These are phyloP conservation scores for Apophysomyces trapeziformis DNA, from an alignment of 371 early-diverging fungal genomes.

Conservation along the genomic window DNA sequence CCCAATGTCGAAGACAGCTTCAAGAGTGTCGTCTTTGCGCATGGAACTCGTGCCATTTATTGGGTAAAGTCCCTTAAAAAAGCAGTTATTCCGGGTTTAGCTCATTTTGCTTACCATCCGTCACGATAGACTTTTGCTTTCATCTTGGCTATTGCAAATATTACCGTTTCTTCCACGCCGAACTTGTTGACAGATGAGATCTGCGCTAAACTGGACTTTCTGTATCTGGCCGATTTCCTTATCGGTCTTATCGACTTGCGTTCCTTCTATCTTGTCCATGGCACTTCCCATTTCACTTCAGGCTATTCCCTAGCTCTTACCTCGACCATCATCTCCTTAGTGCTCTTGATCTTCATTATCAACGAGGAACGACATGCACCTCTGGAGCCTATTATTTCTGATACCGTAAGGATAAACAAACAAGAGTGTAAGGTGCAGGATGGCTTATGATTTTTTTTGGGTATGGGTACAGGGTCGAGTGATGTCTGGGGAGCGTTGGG, in stretches of 20 bases:
- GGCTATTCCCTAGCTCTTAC: slow-evolving; percentile 17
- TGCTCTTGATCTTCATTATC: slow-evolving; percentile 14
- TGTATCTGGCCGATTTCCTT: slow-evolving; percentile 11
- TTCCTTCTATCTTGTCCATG: slow-evolving; percentile 15
- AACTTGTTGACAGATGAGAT: slow-evolving; percentile 27
- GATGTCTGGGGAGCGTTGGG: slow-evolving; percentile 54
- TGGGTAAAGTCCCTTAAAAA: slow-evolving; percentile 25
- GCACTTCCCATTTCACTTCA: background rate
- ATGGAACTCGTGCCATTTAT: slow-evolving; percentile 14
- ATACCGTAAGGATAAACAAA: slow-evolving; percentile 23
- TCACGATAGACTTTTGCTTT: slow-evolving; percentile 25
- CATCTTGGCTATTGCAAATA: slow-evolving; percentile 26
- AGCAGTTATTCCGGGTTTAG: no score
- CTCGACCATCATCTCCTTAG: slow-evolving; percentile 2
- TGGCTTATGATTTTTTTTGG: background rate
- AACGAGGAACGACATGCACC: slow-evolving; percentile 39
- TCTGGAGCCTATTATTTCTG: slow-evolving; percentile 30
- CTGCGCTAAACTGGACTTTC: slow-evolving; percentile 34
- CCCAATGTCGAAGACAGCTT: slow-evolving; percentile 22
- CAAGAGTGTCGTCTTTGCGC: slow-evolving; percentile 7
- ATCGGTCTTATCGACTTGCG: slow-evolving; percentile 15
- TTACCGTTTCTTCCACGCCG: slow-evolving; percentile 20
- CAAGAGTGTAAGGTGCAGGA: no score
- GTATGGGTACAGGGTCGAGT: slow-evolving; percentile 36
- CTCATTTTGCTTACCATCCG: no score